Conservation (phyloP, 345 rosid species). For the Alliaria petiolata region DNA sequence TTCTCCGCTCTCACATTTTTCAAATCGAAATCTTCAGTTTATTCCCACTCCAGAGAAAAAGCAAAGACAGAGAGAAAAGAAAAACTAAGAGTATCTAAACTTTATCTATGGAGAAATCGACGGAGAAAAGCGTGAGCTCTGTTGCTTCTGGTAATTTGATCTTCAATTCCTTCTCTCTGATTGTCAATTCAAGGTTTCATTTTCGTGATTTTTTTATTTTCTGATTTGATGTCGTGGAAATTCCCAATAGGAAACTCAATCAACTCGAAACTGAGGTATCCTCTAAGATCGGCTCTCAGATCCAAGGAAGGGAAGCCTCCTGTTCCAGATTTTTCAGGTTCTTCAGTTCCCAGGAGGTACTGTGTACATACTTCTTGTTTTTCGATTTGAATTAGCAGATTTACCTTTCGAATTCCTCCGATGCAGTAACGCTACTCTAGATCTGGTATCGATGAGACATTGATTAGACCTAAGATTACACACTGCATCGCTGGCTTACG, state of each 20-base stretch:
- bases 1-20: slow-evolving; percentile 20
- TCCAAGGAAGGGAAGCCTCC: slow-evolving; percentile 57
- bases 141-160: slow-evolving; percentile 42
- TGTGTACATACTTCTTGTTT: background rate
- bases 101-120: slow-evolving; percentile 30
- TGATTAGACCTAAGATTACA: background rate
- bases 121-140: slow-evolving; percentile 40
- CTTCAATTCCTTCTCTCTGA: background rate
- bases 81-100: background rate
- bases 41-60: background rate
- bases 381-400: background rate
- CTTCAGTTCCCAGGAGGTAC: slow-evolving; percentile 35
- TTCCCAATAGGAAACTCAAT: slow-evolving; percentile 33
- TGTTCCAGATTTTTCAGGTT: slow-evolving; percentile 35
- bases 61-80: background rate
- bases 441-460: background rate
- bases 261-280: slow-evolving; percentile 69
- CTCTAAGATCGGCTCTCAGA: slow-evolving; percentile 74
- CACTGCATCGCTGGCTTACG: background rate
- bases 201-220: background rate
- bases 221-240: background rate
- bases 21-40: slow-evolving; percentile 15
- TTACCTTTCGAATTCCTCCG: background rate
- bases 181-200: background rate
- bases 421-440: background rate